Evolutionary conservation across 306 rosid genomes (phyloP).

Genomic region (Ziziphus jujuba): DNA sequence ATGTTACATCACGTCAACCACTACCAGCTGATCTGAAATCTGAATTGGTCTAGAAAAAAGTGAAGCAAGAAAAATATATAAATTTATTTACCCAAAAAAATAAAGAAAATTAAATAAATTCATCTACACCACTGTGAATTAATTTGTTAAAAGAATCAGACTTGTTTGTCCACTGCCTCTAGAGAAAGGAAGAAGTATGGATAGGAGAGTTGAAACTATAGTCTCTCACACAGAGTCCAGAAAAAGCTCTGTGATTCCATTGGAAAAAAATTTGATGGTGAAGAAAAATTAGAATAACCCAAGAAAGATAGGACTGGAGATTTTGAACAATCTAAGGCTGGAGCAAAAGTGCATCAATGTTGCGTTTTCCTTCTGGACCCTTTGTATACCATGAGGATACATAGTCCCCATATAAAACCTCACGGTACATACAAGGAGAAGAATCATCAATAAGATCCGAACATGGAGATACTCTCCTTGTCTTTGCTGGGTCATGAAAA

Average conservation of each 20-base stretch:
- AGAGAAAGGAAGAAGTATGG: too few relatives aligned
- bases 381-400: conserved; percentile 79
- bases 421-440: conserved; percentile 52
- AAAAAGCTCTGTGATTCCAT: neutral
- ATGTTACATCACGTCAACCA: too few relatives aligned
- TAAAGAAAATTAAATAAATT: too few relatives aligned
- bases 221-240: neutral
- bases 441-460: conserved; percentile 58
- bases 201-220: too few relatives aligned
- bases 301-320: neutral
- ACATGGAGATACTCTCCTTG: conserved; percentile 59
- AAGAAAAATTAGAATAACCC: neutral
- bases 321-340: neutral
- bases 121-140: too few relatives aligned
- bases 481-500: conserved; percentile 86
- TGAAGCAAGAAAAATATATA: too few relatives aligned
- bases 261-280: neutral
- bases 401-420: conserved; percentile 73
- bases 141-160: too few relatives aligned
- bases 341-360: conserved; percentile 62
- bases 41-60: too few relatives aligned
- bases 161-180: too few relatives aligned
- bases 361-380: conserved; percentile 86
- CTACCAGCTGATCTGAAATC: too few relatives aligned
- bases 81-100: too few relatives aligned